Evolutionary conservation across 2,329 filamentous ascomycete genomes (phyloP).

Genomic region (Pestalotiopsis fici): DNA sequence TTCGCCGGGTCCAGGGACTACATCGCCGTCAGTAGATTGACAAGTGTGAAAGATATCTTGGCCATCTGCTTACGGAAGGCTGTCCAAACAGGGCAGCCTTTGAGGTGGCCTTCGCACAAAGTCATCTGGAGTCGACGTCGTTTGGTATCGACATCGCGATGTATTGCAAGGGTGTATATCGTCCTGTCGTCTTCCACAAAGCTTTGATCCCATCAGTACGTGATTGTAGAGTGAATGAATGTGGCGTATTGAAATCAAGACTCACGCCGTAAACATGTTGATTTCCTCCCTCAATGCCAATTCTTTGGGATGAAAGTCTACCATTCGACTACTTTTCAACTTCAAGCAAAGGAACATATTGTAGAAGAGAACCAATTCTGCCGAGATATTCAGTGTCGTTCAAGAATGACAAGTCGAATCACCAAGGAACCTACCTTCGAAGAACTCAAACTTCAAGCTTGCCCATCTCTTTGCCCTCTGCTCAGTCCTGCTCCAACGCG

Average conservation of each 20-base stretch:
- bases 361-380: slow-evolving; percentile 62
- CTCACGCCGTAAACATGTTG: slow-evolving; percentile 59
- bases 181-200: slow-evolving; percentile 58
- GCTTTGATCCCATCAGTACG: no score
- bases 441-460: slow-evolving; percentile 56
- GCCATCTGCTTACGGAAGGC: slow-evolving; percentile 52
- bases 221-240: background rate
- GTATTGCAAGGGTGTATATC: slow-evolving; percentile 55
- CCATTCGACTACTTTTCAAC: slow-evolving; percentile 45
- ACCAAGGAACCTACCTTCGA: slow-evolving; percentile 51
- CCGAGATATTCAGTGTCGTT: slow-evolving; percentile 13
- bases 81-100: slow-evolving; percentile 62
- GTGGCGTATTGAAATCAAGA: background rate
- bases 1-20: background rate
- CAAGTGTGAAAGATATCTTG: background rate
- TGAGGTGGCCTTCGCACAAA: slow-evolving; percentile 55
- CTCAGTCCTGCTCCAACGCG: slow-evolving; percentile 49
- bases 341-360: slow-evolving; percentile 60
- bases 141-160: slow-evolving; percentile 48
- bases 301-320: slow-evolving; percentile 46
- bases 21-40: background rate
- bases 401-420: background rate
- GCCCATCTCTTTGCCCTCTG: slow-evolving; percentile 53
- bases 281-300: slow-evolving; percentile 49
- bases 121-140: slow-evolving; percentile 57